These are phyloP conservation scores for Pythium dissimile DNA, from an alignment of 352 stramenopile genomes.

Conservation along the genomic window DNA sequence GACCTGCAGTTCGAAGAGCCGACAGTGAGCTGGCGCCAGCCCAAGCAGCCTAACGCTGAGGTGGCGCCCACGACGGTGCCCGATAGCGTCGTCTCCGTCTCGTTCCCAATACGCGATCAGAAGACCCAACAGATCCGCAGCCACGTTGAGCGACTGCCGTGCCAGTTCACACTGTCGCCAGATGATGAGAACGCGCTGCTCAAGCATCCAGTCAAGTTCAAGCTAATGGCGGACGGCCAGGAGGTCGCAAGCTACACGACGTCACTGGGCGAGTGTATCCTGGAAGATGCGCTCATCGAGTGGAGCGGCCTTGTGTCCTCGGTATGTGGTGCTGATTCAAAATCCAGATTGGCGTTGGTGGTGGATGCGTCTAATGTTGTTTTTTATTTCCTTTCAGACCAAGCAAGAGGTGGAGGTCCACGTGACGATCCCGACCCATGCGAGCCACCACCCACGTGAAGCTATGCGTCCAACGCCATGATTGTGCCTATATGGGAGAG, in stretches of 20 bases:
- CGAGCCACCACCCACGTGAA: constrained; percentile 39
- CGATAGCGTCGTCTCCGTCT: constrained; percentile 8
- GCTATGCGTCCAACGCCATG: no score
- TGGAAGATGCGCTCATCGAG: constrained; percentile 33
- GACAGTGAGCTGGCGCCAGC: constrained; percentile 1
- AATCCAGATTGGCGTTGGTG: no score
- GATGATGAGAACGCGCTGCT: constrained; percentile 38
- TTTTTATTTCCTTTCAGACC: constrained; percentile 1
- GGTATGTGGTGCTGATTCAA: background rate
- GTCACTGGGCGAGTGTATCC: constrained; percentile 44
- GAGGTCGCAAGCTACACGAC: constrained; percentile 32
- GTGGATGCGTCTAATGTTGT: no score
- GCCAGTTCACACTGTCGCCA: constrained; percentile 28
- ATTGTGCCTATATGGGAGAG: no score
- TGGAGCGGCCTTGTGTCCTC: constrained; percentile 26
- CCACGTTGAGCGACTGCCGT: constrained; percentile 27
- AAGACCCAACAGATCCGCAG: background rate
- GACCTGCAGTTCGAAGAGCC: constrained; percentile 18
- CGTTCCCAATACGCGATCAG: constrained; percentile 4
- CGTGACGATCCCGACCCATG: constrained; percentile 35
- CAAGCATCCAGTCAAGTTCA: constrained; percentile 36
- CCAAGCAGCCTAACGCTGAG: background rate
- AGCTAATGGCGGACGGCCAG: constrained; percentile 22
- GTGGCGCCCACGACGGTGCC: constrained; percentile 4
- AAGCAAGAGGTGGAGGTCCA: constrained; percentile 31